Conservation (phyloP, 768 basidiomycete genomes). For the Termitomyces sp. region DNA sequence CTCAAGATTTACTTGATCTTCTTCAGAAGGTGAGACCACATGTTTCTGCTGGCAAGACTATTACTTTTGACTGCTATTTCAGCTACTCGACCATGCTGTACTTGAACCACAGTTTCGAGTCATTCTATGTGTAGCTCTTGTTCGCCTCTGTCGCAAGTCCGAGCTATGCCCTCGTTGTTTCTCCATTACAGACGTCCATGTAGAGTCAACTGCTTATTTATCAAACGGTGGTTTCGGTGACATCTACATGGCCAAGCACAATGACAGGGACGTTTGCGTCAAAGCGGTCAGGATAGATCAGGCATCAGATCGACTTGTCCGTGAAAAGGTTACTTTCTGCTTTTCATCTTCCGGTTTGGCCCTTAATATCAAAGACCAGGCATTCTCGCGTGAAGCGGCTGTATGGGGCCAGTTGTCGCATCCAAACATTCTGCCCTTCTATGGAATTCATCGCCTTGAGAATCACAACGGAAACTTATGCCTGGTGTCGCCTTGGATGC, state of each 20-base stretch:
- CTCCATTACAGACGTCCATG: constrained; percentile 7
- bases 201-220: not conserved
- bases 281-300: constrained; percentile 20
- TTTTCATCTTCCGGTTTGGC: not conserved
- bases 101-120: constrained; percentile 5
- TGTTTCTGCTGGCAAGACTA: not conserved
- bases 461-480: constrained; percentile 18
- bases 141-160: constrained; percentile 18
- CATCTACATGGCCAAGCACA: constrained; percentile 20
- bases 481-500: constrained; percentile 33
- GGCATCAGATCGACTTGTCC: constrained; percentile 8
- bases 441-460: constrained; percentile 26
- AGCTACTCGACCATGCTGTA: constrained; percentile 15
- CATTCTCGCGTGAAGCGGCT: constrained; percentile 6
- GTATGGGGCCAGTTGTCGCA: constrained; percentile 11
- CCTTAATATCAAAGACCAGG: constrained; percentile 6
- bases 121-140: constrained; percentile 13
- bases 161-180: constrained; percentile 23
- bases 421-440: constrained; percentile 28
- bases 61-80: not conserved
- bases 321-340: constrained; percentile 16
- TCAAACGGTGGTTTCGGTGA: constrained; percentile 24
- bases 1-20: constrained; percentile 5
- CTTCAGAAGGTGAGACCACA: constrained; percentile 1
- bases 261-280: constrained; percentile 17